Conservation (phyloP, 805 yeast genomes). For the Lipomyces yamadae region DNA sequence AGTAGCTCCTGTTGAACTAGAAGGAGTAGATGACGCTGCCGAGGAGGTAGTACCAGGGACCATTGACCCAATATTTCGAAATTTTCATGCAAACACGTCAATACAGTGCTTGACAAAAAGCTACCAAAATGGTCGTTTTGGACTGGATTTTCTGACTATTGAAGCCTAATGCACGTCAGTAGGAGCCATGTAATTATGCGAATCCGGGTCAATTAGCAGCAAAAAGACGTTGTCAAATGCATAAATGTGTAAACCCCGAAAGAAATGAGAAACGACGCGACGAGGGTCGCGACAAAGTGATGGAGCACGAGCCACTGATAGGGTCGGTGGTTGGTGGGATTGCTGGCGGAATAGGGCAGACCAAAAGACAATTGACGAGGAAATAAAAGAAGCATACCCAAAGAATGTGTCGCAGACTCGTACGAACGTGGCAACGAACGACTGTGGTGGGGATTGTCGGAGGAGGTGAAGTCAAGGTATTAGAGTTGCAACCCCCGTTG, state of each 20-base stretch:
- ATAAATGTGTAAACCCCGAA: not conserved
- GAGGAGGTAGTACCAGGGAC: not conserved
- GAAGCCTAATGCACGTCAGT: not conserved
- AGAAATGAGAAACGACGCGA: not conserved
- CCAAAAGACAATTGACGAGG: constrained; percentile 2
- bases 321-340: not conserved
- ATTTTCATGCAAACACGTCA: not conserved
- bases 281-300: not conserved
- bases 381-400: constrained; percentile 1
- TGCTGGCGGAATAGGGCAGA: not conserved
- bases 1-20: constrained; percentile 1
- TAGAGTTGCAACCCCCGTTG: too few species aligned
- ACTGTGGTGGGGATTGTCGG: not conserved
- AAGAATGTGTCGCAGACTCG: not conserved
- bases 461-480: not conserved
- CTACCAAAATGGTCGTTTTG: not conserved
- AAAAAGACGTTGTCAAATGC: not conserved
- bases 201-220: not conserved
- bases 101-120: not conserved
- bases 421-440: not conserved
- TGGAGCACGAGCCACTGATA: constrained; percentile 13
- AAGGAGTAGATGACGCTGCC: constrained; percentile 2
- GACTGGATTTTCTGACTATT: not conserved
- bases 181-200: not conserved
- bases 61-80: not conserved